Percentiles rank a stretch among this genome's conserved stretches.
Conservation (phyloP, 2,329 filamentous ascomycete genomes). For the Aspergillus sp. region DNA sequence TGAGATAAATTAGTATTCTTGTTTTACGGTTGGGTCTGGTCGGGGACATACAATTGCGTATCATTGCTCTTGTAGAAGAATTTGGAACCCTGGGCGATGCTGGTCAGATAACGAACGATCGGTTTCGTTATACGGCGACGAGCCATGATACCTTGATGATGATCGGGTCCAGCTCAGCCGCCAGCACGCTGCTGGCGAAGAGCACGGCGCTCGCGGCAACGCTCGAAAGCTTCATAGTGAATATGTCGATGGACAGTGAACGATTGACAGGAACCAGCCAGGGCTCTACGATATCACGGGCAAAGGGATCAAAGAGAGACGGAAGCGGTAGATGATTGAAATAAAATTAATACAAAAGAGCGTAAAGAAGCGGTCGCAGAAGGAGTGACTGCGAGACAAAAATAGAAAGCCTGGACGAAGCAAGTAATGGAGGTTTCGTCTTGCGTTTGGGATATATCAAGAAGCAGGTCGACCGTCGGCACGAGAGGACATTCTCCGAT, state of each 20-base stretch:
- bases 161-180: slow-evolving; percentile 55
- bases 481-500: slow-evolving; percentile 5
- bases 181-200: slow-evolving; percentile 44
- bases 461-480: slow-evolving; percentile 6
- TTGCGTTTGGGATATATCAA: neutral
- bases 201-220: slow-evolving; percentile 49
- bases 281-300: neutral
- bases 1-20: slow-evolving; percentile 21
- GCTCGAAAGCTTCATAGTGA: slow-evolving; percentile 52
- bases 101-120: neutral
- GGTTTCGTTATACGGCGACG: neutral
- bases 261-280: neutral
- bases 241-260: too few species aligned
- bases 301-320: neutral
- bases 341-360: slow-evolving; percentile 1
- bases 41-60: slow-evolving; percentile 59
- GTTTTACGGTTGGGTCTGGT: neutral
- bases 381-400: neutral
- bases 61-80: slow-evolving; percentile 83
- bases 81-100: slow-evolving; percentile 61
- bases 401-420: neutral
- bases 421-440: slow-evolving; percentile 1
- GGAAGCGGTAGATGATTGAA: neutral
- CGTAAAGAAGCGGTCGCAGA: neutral
- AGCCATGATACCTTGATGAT: slow-evolving; percentile 57